A percentile compares a stretch with the other conserved stretches of the same genome.
phyloP scores from a whole-genome alignment of 495 filamentous ascomycete species.

The Trichoderma asperelloides region DNA sequence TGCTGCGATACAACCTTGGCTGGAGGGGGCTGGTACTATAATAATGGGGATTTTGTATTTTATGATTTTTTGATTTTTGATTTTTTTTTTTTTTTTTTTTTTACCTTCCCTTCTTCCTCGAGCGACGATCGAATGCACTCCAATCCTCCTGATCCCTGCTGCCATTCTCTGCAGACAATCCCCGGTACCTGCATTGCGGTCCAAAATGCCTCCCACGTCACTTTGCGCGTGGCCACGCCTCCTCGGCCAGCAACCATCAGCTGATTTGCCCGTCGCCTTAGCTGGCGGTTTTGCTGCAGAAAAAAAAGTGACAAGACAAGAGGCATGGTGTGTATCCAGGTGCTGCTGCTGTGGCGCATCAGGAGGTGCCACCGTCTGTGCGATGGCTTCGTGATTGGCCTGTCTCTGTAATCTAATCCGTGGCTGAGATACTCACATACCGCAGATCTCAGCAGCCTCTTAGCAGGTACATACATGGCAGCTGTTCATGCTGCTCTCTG shows the following conservation, averaged over 20 bases:
- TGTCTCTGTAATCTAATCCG: too few species aligned
- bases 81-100: too few species aligned
- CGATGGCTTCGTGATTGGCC: too few species aligned
- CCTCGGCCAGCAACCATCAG: neutral
- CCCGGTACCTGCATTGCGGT: conserved; percentile 7
- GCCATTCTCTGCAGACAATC: conserved; percentile 2
- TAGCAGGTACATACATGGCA: neutral
- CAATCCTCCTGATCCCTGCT: neutral
- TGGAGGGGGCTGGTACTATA: too few species aligned
- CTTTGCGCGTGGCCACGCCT: neutral
- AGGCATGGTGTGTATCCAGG: neutral
- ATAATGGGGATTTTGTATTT: too few species aligned
- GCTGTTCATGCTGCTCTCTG: neutral
- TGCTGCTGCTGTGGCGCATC: neutral
- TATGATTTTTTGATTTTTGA: too few species aligned
- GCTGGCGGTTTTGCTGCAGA: neutral
- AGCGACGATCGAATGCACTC: neutral
- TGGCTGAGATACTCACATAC: too few species aligned
- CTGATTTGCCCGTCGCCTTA: neutral
- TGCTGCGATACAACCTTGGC: too few species aligned
- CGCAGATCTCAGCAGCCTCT: neutral
- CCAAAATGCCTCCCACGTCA: conserved; percentile 8
- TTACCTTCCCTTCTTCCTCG: neutral
- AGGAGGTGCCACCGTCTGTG: too few species aligned
- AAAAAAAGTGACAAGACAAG: neutral